Evolutionary conservation across 495 filamentous ascomycete genomes (phyloP).

Genomic region (Talaromyces liani): DNA sequence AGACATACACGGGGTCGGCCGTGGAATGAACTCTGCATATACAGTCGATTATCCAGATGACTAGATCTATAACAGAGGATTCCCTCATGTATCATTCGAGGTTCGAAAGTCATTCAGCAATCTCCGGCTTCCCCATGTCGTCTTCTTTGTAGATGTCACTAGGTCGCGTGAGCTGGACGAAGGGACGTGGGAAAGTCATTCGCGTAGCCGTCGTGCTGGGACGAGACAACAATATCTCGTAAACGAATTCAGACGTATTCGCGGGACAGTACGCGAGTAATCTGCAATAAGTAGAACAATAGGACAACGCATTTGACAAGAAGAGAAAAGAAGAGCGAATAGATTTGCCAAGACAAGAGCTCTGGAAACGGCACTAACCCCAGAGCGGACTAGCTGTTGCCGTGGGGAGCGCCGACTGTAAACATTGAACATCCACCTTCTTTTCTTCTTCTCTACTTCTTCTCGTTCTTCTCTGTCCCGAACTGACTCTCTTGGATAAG

Average conservation of each 20-base stretch:
- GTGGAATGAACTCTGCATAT: no score
- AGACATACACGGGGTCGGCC: no score
- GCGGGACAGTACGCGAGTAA: background rate
- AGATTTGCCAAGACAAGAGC: background rate
- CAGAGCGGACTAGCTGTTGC: conserved; percentile 9
- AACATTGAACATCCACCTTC: conserved; percentile 14
- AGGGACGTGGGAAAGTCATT: background rate
- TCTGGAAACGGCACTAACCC: background rate
- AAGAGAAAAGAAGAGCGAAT: background rate
- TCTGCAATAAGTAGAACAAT: background rate
- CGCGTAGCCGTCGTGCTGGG: background rate
- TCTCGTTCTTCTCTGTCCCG: background rate
- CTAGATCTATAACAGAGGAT: no score
- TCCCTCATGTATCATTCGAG: no score
- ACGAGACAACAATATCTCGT: background rate
- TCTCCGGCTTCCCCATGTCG: background rate
- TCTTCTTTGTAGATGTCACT: background rate
- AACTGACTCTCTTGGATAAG: background rate
- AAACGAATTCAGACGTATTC: background rate
- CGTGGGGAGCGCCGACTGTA: no score
- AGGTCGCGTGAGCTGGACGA: background rate
- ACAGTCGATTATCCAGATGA: no score
- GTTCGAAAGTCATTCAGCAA: background rate
- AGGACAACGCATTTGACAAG: background rate
- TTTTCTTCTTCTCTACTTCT: background rate